Base-by-base conservation (phyloP, 257 asterid genomes). In the Gentiana straminea region DNA sequence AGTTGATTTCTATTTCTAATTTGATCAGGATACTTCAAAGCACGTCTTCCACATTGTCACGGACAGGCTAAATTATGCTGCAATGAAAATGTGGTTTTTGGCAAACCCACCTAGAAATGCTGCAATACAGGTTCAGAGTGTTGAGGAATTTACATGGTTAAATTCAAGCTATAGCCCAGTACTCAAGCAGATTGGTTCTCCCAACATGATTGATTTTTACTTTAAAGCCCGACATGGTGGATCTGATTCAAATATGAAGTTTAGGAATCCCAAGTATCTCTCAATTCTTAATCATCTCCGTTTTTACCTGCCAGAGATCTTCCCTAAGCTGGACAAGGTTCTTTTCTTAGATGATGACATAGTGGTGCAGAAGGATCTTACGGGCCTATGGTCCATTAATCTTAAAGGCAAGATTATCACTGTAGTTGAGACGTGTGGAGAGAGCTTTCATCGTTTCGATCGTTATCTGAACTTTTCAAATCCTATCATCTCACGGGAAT, bases 11-110 rank as follows among this genome's bases (percentile, higher is more conserved):
- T 41, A 41, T 41, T 56, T 33, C 52, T 11, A 11, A 50, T 33
- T 38, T 59, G 57, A 62, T 47, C 88, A 90, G 98, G 81, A 86
- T 60, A 72, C 94, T 39, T 76, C 82, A 43, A 75, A 68, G 61
- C 96, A 89, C 34, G 94, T 89, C 51, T 89, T 89, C 79, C 97
- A 89, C 66, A 64, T 89, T 4, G 97, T 89, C 50, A 86, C 98
- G 4, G 96, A 90, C 63, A 80, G 79, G 85, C 91, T 86, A 56
- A 90, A 90, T 58, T 86, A 70, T 48, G 98, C 95, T 62, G 88
- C 98, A 52, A 90, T 90, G 98, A 82, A 60, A 60, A 90, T 90
- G 98, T 90, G 98, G 98, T 90, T 90, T 69, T 59, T 90, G 75
- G 84, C 87, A 5, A 90, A 90, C 68, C 92, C 83, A 43, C 94